These are phyloP conservation scores for Fagopyrum homotropicum DNA, from an alignment of 148 eudicot species.

Conservation along the genomic window DNA sequence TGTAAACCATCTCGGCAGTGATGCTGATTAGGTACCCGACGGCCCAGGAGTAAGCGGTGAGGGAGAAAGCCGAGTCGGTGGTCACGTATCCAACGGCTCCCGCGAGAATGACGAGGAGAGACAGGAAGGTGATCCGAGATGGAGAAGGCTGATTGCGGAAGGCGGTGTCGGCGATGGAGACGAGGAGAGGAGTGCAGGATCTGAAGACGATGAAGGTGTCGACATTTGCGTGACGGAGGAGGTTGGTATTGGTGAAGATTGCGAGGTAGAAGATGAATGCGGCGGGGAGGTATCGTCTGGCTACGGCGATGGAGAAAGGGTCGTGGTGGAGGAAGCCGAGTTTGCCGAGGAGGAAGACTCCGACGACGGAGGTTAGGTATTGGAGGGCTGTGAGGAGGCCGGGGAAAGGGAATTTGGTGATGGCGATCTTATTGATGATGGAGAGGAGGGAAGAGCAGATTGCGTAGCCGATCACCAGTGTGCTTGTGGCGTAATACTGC, in stretches of 20 bases:
- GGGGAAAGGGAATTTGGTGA: conserved; percentile 87
- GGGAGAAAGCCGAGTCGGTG: conserved; percentile 73
- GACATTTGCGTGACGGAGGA: conserved; percentile 77
- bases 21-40: conserved; percentile 80
- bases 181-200: no score
- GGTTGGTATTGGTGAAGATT: no score
- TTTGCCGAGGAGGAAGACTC: conserved; percentile 88
- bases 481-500: conserved; percentile 38
- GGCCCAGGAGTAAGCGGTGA: conserved; percentile 95
- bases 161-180: no score
- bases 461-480: conserved; percentile 43
- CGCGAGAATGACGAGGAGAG: conserved; percentile 69
- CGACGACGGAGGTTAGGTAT: conserved; percentile 75
- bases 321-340: conserved; percentile 73
- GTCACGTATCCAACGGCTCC: conserved; percentile 95
- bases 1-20: conserved; percentile 93
- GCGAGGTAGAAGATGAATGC: conserved; percentile 13
- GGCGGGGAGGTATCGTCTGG: conserved; percentile 89
- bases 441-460: conserved; percentile 85
- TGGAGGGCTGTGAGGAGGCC: conserved; percentile 86
- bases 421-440: conserved; percentile 88
- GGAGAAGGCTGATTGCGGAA: conserved; percentile 26
- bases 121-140: conserved; percentile 63
- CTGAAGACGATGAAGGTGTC: conserved; percentile 21
- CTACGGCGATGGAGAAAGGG: conserved; percentile 49